Evolutionary conservation across 2,329 filamentous ascomycete species (phyloP), one percentile per base, ranked within the genome.

Genomic region (Apiospora saccharicola): DNA sequence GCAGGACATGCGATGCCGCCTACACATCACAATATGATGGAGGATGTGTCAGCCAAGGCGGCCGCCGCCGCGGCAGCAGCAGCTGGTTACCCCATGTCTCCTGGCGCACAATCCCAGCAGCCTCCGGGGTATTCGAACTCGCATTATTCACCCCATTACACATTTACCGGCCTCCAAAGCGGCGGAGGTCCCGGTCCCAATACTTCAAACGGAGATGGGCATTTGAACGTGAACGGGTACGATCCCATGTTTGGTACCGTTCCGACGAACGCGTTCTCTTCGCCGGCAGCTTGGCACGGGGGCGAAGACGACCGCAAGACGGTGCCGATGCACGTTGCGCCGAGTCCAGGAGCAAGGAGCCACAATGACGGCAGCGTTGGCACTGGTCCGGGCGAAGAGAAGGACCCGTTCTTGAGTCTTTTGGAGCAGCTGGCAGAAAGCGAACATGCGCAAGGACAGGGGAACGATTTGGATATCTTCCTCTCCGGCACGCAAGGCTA

Each of bases 351-450:
- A 1, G 84, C 79, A 1, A 83, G 83, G 74, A 90, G 87, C 78
- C 85, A 85, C 71, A 85, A 85, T 57, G 85, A 85, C 53, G 86
- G 84, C 13, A 88, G 86, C 72, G 85, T 85, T 0, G 86, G 83
- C 1, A 86, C 86, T 1, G 84, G 81, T 0, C 79, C 84, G 3
- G 85, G 84, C 2, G 88, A 91, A 26, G 93, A 96, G 75, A 95
- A 93, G 76, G 94, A 96, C 78, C 93, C 94, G 0, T 96, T 97
- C 78, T 82, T 96, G 53, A 93, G 90, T 74, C 82, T 96, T 57
- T 83, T 96, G 47, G 94, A 96, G 80, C 93, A 96, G 82, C 86
- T 96, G 72, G 94, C 93, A 0, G 93, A 96, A 81, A 95, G 94
- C 77, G 93, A 96, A 81, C 89, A 93, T 70, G 86, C 86, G 57